These are phyloP conservation scores for Tetrastigma voinierianum DNA, from an alignment of 164 flowering plant species.

Conservation along the genomic window DNA sequence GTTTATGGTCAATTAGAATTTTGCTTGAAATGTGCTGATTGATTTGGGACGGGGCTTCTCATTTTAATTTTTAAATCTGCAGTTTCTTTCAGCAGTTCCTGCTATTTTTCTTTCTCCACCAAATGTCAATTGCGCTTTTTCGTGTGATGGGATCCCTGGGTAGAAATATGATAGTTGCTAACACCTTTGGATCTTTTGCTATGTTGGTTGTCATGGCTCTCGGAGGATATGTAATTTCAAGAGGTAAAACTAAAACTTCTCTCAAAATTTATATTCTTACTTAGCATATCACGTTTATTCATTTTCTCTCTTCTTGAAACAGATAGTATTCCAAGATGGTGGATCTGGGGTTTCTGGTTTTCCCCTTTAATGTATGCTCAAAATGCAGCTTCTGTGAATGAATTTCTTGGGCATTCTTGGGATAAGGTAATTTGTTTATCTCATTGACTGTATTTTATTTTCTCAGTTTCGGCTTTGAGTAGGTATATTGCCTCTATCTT, in stretches of 20 bases:
- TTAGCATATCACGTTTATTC: neutral
- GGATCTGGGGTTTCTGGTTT: conserved; percentile 99
- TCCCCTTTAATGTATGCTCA: conserved; percentile 97
- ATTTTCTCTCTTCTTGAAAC: conserved; percentile 23
- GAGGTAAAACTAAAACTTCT: conserved; percentile 50
- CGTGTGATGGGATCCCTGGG: conserved; percentile 93
- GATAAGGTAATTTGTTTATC: conserved; percentile 55
- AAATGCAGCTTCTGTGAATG: conserved; percentile 92
- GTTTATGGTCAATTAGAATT: conserved; percentile 1
- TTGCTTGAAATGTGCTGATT: neutral
- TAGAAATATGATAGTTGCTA: conserved; percentile 89
- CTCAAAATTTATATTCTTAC: conserved; percentile 2
- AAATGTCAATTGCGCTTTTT: conserved; percentile 85
- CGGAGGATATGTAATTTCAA: conserved; percentile 87
- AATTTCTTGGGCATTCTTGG: conserved; percentile 95
- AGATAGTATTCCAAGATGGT: conserved; percentile 90
- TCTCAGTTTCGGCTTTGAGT: neutral
- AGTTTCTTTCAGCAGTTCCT: conserved; percentile 84
- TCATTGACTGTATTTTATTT: neutral
- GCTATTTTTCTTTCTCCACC: conserved; percentile 80
- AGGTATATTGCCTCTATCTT: neutral
- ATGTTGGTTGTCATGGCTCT: conserved; percentile 94
- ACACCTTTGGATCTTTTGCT: conserved; percentile 97
- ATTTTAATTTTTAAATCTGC: conserved; percentile 26
- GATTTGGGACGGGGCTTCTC: neutral